phyloP scores from a whole-genome alignment of 805 yeast species.

The Saccharomyces eubayanus region DNA sequence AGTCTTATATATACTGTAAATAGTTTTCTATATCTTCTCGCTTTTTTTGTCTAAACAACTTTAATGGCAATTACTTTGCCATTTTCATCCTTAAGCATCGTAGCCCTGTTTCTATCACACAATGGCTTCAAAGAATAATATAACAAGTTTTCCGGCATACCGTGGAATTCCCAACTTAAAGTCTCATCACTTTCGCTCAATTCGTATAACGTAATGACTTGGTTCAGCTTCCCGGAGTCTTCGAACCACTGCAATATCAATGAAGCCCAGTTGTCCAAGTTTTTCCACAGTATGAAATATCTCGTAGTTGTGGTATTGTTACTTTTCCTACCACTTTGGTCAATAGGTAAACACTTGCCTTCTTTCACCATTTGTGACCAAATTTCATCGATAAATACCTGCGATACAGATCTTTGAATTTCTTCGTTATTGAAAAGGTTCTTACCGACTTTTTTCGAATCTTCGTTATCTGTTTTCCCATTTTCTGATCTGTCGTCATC shows the following conservation, averaged over 20 bases:
- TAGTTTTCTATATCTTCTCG: background rate
- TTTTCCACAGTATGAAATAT: conserved; percentile 52
- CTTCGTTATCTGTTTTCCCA: conserved; percentile 10
- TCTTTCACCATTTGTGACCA: conserved; percentile 47
- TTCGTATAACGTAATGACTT: conserved; percentile 77
- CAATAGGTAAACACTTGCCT: conserved; percentile 26
- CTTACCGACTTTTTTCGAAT: conserved; percentile 4
- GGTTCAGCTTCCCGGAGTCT: conserved; percentile 65
- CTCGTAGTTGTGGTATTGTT: conserved; percentile 11
- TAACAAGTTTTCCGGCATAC: conserved; percentile 51
- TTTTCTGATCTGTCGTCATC: conserved; percentile 13
- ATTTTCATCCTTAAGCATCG: conserved; percentile 56
- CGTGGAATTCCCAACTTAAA: conserved; percentile 47
- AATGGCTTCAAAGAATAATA: conserved; percentile 47
- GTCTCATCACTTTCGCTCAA: conserved; percentile 57
- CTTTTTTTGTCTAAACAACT: conserved; percentile 36
- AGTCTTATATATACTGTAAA: background rate
- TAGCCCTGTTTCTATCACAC: conserved; percentile 64
- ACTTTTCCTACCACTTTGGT: background rate
- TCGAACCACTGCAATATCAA: conserved; percentile 63
- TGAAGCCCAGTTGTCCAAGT: conserved; percentile 61
- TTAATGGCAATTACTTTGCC: conserved; percentile 73
- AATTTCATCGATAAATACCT: conserved; percentile 48
- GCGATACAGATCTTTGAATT: conserved; percentile 47
- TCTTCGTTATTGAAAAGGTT: conserved; percentile 43